These are phyloP conservation scores for Calonectria montana DNA, from an alignment of 2,329 filamentous ascomycete species.

Conservation along the genomic window DNA sequence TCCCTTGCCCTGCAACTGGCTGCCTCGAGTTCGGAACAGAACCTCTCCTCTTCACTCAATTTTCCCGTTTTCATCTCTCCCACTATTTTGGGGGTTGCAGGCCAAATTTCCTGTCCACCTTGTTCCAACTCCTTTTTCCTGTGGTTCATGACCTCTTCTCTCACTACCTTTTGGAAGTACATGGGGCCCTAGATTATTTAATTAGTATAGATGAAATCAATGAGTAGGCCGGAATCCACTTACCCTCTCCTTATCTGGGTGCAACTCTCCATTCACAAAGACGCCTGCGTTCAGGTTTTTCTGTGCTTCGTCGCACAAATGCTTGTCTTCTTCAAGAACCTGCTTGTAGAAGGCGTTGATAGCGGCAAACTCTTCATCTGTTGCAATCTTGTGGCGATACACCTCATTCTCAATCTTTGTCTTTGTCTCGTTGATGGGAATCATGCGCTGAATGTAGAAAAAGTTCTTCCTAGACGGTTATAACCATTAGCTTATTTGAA, in stretches of 20 bases:
- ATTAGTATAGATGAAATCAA: too few relatives aligned
- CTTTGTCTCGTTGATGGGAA: conserved; percentile 61
- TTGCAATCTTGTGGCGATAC: conserved; percentile 68
- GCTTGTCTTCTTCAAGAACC: conserved; percentile 73
- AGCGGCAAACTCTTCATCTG: conserved; percentile 65
- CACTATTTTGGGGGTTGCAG: conserved; percentile 46
- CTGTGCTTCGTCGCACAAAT: conserved; percentile 69
- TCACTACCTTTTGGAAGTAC: conserved; percentile 61
- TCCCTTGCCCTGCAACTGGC: conserved; percentile 22
- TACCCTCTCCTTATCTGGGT: conserved; percentile 69
- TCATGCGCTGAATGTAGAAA: conserved; percentile 71
- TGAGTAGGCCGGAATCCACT: not conserved
- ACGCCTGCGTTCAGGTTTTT: conserved; percentile 70
- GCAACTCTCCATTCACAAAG: conserved; percentile 71
- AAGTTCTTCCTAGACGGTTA: conserved; percentile 62
- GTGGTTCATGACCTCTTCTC: conserved; percentile 58
- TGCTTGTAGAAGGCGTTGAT: conserved; percentile 71
- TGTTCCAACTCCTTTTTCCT: conserved; percentile 54
- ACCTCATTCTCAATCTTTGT: conserved; percentile 71
- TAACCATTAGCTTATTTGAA: not conserved
- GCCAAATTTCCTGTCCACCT: conserved; percentile 59
- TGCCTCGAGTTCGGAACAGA: conserved; percentile 39
- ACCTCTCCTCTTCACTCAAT: conserved; percentile 40
- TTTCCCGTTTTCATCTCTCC: conserved; percentile 41
- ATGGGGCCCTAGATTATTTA: conserved; percentile 54